A percentile compares a stretch with the other conserved stretches of the same genome.
phyloP scores from a whole-genome alignment of 805 yeast species.

The Lipomyces orientalis region DNA sequence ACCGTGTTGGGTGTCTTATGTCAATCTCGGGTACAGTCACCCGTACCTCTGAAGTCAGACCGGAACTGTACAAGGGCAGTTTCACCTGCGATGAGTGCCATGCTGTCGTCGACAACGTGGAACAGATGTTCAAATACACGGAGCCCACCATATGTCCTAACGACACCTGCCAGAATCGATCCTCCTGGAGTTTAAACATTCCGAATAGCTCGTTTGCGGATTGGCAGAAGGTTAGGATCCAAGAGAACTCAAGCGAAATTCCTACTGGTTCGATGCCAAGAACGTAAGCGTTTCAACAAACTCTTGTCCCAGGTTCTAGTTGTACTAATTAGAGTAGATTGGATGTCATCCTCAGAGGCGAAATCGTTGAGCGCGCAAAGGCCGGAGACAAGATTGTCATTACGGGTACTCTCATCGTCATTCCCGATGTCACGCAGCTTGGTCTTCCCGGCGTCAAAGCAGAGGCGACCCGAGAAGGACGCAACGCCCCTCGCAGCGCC shows the following conservation, averaged over 20 bases:
- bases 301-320: not conserved
- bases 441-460: constrained; percentile 97
- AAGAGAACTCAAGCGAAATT: constrained; percentile 93
- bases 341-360: constrained; percentile 92
- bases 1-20: constrained; percentile 81
- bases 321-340: constrained; percentile 50
- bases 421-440: constrained; percentile 91
- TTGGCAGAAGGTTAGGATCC: constrained; percentile 96
- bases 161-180: constrained; percentile 85
- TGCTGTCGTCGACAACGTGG: constrained; percentile 84
- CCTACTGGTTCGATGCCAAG: constrained; percentile 99
- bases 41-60: constrained; percentile 93
- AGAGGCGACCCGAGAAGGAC: constrained; percentile 69
- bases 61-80: constrained; percentile 84
- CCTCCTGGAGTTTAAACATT: constrained; percentile 82
- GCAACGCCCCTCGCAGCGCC: constrained; percentile 59
- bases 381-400: constrained; percentile 96
- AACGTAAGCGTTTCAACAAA: constrained; percentile 45
- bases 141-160: constrained; percentile 93
- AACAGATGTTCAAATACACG: constrained; percentile 90
- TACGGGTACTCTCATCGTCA: constrained; percentile 92
- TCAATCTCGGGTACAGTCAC: constrained; percentile 94
- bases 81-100: constrained; percentile 90
- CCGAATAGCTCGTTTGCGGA: constrained; percentile 86
- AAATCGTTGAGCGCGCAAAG: constrained; percentile 91